Percentiles rank a stretch among this genome's conserved stretches.
Conservation (phyloP, 2,329 filamentous ascomycete species). For the Exophiala oligosperma region DNA sequence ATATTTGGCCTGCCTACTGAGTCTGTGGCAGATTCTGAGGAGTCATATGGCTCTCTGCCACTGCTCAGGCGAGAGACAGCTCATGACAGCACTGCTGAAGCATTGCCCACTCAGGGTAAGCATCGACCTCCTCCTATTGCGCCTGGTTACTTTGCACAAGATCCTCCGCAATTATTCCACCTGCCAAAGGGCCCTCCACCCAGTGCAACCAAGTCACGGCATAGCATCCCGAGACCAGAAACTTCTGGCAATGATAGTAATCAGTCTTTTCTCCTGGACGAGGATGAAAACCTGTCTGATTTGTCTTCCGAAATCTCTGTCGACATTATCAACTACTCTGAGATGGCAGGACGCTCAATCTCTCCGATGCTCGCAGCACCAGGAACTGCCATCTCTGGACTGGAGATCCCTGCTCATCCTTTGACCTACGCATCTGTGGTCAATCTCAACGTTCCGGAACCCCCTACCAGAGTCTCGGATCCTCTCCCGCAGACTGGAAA, state of each 20-base stretch:
- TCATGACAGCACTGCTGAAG: slow-evolving; percentile 10
- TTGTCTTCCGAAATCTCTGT: slow-evolving; percentile 53
- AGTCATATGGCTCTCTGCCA: slow-evolving; percentile 75
- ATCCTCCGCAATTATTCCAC: slow-evolving; percentile 25
- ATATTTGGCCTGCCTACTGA: slow-evolving; percentile 40
- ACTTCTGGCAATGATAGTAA: slow-evolving; percentile 30
- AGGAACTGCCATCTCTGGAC: slow-evolving; percentile 38
- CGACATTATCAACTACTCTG: slow-evolving; percentile 47
- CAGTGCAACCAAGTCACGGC: slow-evolving; percentile 32
- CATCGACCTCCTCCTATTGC: slow-evolving; percentile 8
- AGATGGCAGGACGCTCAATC: slow-evolving; percentile 36
- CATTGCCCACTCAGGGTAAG: neutral
- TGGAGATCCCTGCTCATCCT: slow-evolving; percentile 45
- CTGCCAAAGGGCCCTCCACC: slow-evolving; percentile 24
- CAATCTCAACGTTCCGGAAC: slow-evolving; percentile 36
- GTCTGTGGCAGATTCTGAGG: slow-evolving; percentile 61
- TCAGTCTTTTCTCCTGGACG: slow-evolving; percentile 53
- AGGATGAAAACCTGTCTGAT: slow-evolving; percentile 58
- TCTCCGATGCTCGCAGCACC: slow-evolving; percentile 34
- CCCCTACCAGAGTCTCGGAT: slow-evolving; percentile 39
- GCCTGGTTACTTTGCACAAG: slow-evolving; percentile 23
- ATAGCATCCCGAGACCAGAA: slow-evolving; percentile 28
- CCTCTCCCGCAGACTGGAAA: slow-evolving; percentile 29
- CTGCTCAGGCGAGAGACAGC: slow-evolving; percentile 65
- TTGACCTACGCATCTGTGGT: slow-evolving; percentile 48